Conservation (phyloP, 805 yeast genomes). For the Starmerella geochares region DNA sequence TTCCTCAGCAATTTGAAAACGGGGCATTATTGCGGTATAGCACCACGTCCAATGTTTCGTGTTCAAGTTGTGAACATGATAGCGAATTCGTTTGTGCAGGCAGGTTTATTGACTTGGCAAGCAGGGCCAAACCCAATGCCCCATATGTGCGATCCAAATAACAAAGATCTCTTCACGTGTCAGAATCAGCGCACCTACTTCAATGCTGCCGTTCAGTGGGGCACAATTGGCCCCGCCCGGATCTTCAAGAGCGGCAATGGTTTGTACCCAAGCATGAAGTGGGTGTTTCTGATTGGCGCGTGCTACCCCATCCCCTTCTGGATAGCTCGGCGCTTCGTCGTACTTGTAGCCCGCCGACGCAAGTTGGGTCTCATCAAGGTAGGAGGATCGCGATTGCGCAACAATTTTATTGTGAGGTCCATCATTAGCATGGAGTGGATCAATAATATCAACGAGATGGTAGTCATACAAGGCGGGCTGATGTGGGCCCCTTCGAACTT, state of each 20-base stretch:
- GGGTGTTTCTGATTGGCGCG: too few species aligned
- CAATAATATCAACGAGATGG: neutral
- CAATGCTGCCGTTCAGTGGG: conserved; percentile 46
- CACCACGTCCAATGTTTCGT: conserved; percentile 50
- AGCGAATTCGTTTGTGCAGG: conserved; percentile 24
- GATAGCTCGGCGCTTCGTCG: too few species aligned
- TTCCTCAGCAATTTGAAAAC: conserved; percentile 41
- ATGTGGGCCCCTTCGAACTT: neutral
- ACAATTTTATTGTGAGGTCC: neutral
- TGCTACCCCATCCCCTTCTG: too few species aligned
- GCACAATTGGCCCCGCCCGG: conserved; percentile 38
- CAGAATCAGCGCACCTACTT: conserved; percentile 31
- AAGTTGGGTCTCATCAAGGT: neutral
- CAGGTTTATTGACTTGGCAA: conserved; percentile 32
- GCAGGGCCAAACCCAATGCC: conserved; percentile 30
- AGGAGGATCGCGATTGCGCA: neutral
- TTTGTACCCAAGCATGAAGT: too few species aligned
- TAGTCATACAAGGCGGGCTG: neutral
- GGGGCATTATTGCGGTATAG: conserved; percentile 48
- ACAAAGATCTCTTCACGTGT: conserved; percentile 17
- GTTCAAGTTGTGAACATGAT: conserved; percentile 33
- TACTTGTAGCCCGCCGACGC: neutral
- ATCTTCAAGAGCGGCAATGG: neutral
- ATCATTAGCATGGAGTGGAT: neutral
- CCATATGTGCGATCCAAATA: conserved; percentile 29